These are phyloP conservation scores for Saitozyma podzolica DNA, from an alignment of 768 basidiomycete species.

Conservation along the genomic window DNA sequence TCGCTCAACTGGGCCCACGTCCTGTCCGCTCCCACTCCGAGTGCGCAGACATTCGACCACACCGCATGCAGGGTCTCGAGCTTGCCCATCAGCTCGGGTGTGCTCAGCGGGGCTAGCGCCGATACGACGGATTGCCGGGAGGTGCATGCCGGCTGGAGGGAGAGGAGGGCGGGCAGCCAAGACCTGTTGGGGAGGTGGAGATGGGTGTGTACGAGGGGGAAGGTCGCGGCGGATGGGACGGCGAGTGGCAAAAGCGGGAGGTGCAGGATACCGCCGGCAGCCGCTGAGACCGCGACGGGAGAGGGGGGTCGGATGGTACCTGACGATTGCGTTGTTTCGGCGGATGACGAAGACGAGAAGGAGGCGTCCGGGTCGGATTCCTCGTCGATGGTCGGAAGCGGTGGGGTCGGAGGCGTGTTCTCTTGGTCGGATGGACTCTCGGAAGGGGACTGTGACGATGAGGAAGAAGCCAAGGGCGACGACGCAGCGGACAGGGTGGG, in stretches of 20 bases:
- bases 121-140: not conserved
- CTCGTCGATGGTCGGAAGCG: constrained; percentile 8
- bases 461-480: not conserved
- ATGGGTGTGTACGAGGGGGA: constrained; percentile 12
- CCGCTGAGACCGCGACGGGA: too few species aligned
- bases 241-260: constrained; percentile 10
- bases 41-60: constrained; percentile 18
- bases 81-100: constrained; percentile 5
- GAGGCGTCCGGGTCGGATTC: constrained; percentile 6
- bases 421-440: not conserved
- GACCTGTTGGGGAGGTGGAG: constrained; percentile 9
- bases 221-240: constrained; percentile 12
- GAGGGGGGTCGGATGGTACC: not conserved
- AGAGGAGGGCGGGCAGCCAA: constrained; percentile 3
- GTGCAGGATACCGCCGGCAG: constrained; percentile 1
- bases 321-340: not conserved
- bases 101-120: not conserved
- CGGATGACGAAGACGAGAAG: not conserved
- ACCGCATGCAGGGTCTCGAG: constrained; percentile 19
- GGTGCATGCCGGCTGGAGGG: constrained; percentile 1
- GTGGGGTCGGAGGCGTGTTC: too few species aligned
- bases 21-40: constrained; percentile 7
- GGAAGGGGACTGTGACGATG: not conserved
- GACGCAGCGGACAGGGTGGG: not conserved
- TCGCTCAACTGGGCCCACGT: constrained; percentile 3